Evolutionary conservation across 805 yeast species (phyloP), one percentile per base, ranked within the genome.

Genomic region (Diddensiella caesifluorescens): DNA sequence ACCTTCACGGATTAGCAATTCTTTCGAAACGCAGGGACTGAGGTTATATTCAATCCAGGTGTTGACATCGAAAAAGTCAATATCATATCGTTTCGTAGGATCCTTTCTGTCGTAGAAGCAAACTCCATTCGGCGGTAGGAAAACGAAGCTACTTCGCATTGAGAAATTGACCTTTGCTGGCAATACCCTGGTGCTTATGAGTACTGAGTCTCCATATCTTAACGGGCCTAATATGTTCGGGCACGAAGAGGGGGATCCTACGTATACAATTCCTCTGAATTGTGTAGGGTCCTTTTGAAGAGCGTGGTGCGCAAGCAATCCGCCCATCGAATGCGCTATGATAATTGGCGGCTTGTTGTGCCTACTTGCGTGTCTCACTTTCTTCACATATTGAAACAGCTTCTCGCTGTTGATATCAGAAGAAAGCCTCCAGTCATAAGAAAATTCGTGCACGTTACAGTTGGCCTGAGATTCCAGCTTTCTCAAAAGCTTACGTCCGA

Each of bases 281-380:
- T 87, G 60, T 10, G 73, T 63, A 0, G 95, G 88, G 45, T 77
- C 73, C 39, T 66, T 65, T 41, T 81, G 83, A 70, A 89, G 66
- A 0, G 83, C 86, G 42, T 82, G 80, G 56, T 87, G 95, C 0
- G 95, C 78, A 4, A 89, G 73, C 25, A 89, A 57, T 0, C 97
- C 97, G 40, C 97, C 97, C 96, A 89, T 88, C 0, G 95, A 87
- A 60, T 89, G 97, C 0, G 92, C 92, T 39, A 89, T 76, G 1
- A 89, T 77, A 20, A 81, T 63, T 3, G 40, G 31, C n/a, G 40
- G 22, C 15, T 41, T 32, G 12, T 16, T 26, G 12, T 16, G 12
- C 28, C 41, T 42, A 2, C 39, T 35, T 5, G 38, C 45, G 15
- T 38, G 39, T 4, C 45, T 44, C 21, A 86, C 63, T 4, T 67